Evolutionary conservation across 2,329 filamentous ascomycete species (phyloP), one percentile per base, ranked within the genome.

Genomic region (Beauveria sp.): DNA sequence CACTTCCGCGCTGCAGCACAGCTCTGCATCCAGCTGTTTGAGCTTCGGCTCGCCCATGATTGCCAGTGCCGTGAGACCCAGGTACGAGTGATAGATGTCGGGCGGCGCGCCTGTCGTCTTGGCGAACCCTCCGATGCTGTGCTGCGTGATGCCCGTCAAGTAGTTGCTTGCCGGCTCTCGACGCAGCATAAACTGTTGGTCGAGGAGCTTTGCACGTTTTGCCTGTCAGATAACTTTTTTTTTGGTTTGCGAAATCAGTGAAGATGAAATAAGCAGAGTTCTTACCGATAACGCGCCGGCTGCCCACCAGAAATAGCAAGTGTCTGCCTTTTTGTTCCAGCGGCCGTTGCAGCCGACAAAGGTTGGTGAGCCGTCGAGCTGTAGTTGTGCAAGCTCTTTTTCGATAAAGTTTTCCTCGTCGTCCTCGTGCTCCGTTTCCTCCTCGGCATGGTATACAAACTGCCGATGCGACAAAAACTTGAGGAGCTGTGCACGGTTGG

Each of bases 271-370:
- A 1, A 34, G 30, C 30, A 34, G 4, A 38, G 34, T 16, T 56
- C 73, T 64, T 69, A 81, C 78, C 58, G 70, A 67, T 1, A 85
- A 70, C 1, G 91, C 85, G 2, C 85, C 91, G 4, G 82, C 81
- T 0, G 90, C 91, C 95, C 95, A 99, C 80, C 93, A 99, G 24
- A 86, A 88, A 73, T 99, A 99, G 75, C 95, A 99, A 0, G 95
- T 98, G 74, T 99, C 95, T 10, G 90, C 89, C 53, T 87, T 82
- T 74, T 99, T 99, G 77, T 96, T 97, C 71, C 85, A 86, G 55
- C 95, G 86, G 28, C 95, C 95, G 69, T 96, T 96, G 75, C 96
- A 92, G 10, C 93, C 95, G 1, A 91, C 82, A 69, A 81, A 83
- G 10, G 77, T 73, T 22, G 65, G 70, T 3, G 52, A 63, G 3